Evolutionary conservation across 1,284 basidiomycete genomes (phyloP).

Genomic region (Fomitiporia mediterranea): DNA sequence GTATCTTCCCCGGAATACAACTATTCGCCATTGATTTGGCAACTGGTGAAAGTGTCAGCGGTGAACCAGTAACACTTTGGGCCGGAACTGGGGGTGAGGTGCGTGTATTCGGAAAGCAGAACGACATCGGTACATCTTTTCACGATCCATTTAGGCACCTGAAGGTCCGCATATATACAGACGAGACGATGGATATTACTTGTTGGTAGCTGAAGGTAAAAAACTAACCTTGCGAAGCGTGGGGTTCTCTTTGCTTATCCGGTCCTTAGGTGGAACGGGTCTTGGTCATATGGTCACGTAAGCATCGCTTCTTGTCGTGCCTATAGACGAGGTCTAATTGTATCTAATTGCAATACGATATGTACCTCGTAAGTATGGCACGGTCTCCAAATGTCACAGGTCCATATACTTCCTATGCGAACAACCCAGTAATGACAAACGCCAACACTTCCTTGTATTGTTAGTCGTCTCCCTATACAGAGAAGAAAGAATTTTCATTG

Average conservation of each 20-base stretch:
- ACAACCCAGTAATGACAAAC: constrained; percentile 40
- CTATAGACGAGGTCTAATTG: background rate
- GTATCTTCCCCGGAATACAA: constrained; percentile 34
- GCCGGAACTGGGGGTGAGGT: constrained; percentile 33
- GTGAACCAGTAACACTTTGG: constrained; percentile 36
- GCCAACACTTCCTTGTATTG: constrained; percentile 29
- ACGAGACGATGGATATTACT: constrained; percentile 38
- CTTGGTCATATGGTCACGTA: constrained; percentile 32
- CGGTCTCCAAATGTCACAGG: constrained; percentile 21
- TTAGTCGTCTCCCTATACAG: constrained; percentile 13
- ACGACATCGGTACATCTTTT: constrained; percentile 3
- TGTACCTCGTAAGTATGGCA: constrained; percentile 23
- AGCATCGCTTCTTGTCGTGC: background rate
- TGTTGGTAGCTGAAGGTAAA: constrained; percentile 40
- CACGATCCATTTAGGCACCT: constrained; percentile 29
- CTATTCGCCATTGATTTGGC: constrained; percentile 38
- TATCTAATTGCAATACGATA: background rate
- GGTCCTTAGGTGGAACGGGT: constrained; percentile 27
- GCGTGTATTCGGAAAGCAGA: background rate
- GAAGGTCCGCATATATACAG: constrained; percentile 41
- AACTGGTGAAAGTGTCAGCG: constrained; percentile 35
- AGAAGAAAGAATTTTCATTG: background rate
- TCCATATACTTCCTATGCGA: constrained; percentile 37
- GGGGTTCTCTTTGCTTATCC: background rate
- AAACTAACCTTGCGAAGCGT: background rate